These are phyloP conservation scores for Aegle marmelos DNA, from an alignment of 345 rosid species.

Conservation along the genomic window DNA sequence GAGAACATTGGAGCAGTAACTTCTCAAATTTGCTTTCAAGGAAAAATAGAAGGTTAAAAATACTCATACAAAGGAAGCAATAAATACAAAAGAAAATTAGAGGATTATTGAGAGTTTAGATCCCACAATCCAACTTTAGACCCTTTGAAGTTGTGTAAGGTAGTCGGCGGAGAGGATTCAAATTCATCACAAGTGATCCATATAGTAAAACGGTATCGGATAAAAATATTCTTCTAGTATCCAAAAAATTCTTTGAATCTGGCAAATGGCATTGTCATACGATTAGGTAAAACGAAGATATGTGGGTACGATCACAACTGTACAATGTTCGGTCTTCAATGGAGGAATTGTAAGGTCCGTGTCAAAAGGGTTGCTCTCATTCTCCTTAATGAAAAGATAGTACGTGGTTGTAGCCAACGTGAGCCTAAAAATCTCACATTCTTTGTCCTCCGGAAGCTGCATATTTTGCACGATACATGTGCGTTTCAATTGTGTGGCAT, in stretches of 20 bases:
- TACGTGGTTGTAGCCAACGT: neutral
- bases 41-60: neutral
- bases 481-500: neutral
- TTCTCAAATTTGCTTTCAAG: neutral
- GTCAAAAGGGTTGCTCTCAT: conserved; percentile 7
- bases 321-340: neutral
- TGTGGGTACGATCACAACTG: neutral
- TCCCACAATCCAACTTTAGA: too few species aligned
- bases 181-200: neutral
- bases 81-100: too few species aligned
- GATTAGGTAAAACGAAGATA: conserved; percentile 3
- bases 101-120: too few species aligned
- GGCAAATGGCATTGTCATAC: neutral
- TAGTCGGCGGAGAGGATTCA: neutral
- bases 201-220: neutral
- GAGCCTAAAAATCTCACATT: neutral
- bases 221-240: neutral
- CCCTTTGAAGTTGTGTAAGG: too few species aligned
- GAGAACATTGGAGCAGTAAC: neutral
- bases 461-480: neutral
- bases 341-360: neutral
- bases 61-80: too few species aligned
- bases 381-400: neutral
- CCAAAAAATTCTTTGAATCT: neutral
- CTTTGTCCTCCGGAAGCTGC: neutral